A percentile compares a stretch with the other conserved stretches of the same genome.
phyloP scores from a whole-genome alignment of 345 rosid genomes.

The Brassica incana region DNA sequence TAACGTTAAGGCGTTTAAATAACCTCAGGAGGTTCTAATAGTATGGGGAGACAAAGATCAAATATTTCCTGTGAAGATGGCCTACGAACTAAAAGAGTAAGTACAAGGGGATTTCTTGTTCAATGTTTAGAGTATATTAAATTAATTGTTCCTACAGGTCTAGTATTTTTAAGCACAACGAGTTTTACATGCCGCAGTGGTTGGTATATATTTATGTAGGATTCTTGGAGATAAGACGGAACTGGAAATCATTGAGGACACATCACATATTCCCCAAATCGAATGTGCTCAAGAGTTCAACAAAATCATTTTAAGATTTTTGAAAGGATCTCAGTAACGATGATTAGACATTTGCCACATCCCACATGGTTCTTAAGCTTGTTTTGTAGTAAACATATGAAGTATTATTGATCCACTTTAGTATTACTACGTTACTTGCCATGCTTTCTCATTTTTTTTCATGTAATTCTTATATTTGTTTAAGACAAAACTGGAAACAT shows the following conservation, averaged over 20 bases:
- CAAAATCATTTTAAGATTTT: constrained; percentile 50
- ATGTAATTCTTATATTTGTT: too few relatives aligned
- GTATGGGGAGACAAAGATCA: constrained; percentile 87
- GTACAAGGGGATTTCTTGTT: constrained; percentile 1
- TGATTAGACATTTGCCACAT: neutral
- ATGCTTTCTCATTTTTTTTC: too few relatives aligned
- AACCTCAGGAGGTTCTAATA: constrained; percentile 60
- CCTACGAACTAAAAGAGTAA: constrained; percentile 67
- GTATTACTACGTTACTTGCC: too few relatives aligned
- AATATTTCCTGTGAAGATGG: constrained; percentile 82
- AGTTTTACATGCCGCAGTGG: neutral
- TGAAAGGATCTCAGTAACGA: constrained; percentile 22
- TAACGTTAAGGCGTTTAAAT: neutral
- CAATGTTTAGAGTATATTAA: neutral
- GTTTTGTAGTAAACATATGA: neutral
- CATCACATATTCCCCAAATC: constrained; percentile 81
- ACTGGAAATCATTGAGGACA: constrained; percentile 56
- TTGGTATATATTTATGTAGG: constrained; percentile 44
- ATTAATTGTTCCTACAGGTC: neutral
- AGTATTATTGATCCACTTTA: neutral
- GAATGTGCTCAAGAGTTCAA: constrained; percentile 62
- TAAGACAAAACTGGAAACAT: too few relatives aligned
- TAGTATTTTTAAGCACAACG: neutral
- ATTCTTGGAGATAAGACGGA: constrained; percentile 64
- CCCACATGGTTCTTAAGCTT: too few relatives aligned